phyloP scores from a whole-genome alignment of 257 asterid species.

The Voacanga thouarsii region DNA sequence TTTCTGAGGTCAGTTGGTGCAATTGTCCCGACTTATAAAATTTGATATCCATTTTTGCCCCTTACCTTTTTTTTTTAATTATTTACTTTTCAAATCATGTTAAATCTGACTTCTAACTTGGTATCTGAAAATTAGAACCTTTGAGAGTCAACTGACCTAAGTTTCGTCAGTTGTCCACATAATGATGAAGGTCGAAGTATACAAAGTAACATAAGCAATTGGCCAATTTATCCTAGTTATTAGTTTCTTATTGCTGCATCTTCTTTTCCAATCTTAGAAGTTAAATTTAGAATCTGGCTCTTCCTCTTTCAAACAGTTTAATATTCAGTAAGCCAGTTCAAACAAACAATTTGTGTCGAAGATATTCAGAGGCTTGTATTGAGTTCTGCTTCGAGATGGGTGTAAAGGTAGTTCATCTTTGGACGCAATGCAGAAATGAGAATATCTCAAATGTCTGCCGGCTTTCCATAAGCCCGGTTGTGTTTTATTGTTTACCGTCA shows the following conservation, averaged over 20 bases:
- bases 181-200: background rate
- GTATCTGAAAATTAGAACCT: too few relatives aligned
- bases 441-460: constrained; percentile 62
- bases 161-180: too few relatives aligned
- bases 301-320: constrained; percentile 41
- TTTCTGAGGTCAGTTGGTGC: too few relatives aligned
- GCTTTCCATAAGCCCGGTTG: constrained; percentile 64
- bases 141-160: too few relatives aligned
- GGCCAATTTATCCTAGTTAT: background rate
- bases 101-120: too few relatives aligned
- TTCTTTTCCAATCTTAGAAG: background rate
- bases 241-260: background rate
- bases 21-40: too few relatives aligned
- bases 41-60: too few relatives aligned
- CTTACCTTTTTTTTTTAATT: too few relatives aligned
- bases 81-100: too few relatives aligned
- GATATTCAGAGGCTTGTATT: constrained; percentile 80
- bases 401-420: constrained; percentile 69
- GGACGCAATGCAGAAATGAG: constrained; percentile 76
- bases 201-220: background rate
- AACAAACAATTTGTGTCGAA: constrained; percentile 71
- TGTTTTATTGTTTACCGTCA: too few relatives aligned
- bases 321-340: constrained; percentile 74
- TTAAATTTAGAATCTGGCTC: background rate
- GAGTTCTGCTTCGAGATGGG: constrained; percentile 67